Evolutionary conservation across 352 stramenopile genomes (phyloP).

Genomic region (Globisporangium paroecandrum): DNA sequence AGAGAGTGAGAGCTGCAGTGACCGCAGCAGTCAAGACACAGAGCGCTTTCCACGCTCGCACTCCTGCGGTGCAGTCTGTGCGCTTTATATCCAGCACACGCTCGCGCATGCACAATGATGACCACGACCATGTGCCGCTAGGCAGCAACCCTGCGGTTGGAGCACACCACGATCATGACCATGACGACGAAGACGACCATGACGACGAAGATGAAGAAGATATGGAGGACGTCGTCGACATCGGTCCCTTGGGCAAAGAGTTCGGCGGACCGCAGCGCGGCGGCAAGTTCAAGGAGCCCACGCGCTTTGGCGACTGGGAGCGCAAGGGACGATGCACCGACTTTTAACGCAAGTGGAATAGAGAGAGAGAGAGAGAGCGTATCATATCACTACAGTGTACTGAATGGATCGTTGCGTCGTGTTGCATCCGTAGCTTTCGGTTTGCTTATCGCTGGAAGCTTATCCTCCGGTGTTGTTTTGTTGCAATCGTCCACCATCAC

Average conservation of each 20-base stretch:
- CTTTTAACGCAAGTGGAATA: constrained; percentile 65
- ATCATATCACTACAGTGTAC: background rate
- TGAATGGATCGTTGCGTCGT: background rate
- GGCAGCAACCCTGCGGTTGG: constrained; percentile 28
- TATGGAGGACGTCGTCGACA: constrained; percentile 92
- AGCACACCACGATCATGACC: constrained; percentile 25
- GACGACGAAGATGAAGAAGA: constrained; percentile 85
- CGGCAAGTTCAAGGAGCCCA: constrained; percentile 93
- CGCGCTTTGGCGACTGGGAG: constrained; percentile 97
- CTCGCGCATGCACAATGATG: constrained; percentile 25
- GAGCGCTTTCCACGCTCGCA: background rate
- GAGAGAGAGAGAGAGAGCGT: background rate
- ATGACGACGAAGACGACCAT: constrained; percentile 29
- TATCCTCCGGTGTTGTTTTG: background rate
- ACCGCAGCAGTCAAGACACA: background rate
- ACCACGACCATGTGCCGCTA: constrained; percentile 33
- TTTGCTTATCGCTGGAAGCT: background rate
- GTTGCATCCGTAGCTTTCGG: background rate
- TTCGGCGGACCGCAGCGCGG: constrained; percentile 93
- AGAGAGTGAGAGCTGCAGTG: background rate
- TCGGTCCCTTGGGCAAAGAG: constrained; percentile 86
- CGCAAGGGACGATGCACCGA: constrained; percentile 95
- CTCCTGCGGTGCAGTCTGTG: background rate
- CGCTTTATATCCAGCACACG: constrained; percentile 30
- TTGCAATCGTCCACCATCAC: background rate